A percentile compares a stretch with the other conserved stretches of the same genome.
Conservation (phyloP, 2,329 filamentous ascomycete genomes). For the Botrytis cinerea region DNA sequence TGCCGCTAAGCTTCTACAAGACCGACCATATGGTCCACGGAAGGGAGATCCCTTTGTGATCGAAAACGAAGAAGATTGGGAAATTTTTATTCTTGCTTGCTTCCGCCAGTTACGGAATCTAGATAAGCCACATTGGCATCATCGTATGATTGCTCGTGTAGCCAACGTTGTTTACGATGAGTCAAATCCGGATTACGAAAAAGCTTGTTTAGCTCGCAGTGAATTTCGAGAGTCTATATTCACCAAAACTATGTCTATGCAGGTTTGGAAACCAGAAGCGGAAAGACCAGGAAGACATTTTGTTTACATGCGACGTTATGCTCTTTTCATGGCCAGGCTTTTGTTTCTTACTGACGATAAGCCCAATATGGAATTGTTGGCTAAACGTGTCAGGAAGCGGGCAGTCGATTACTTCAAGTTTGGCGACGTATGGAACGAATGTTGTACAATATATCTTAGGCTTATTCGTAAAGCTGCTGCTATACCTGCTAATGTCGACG, state of each 20-base stretch:
- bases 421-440: conserved; percentile 35
- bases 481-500: conserved; percentile 63
- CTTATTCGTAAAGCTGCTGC: conserved; percentile 58
- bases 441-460: conserved; percentile 41
- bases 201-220: conserved; percentile 58
- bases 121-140: conserved; percentile 76
- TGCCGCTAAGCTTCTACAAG: conserved; percentile 42
- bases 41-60: conserved; percentile 40
- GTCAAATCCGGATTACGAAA: conserved; percentile 46
- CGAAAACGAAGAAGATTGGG: conserved; percentile 53
- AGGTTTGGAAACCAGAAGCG: conserved; percentile 73
- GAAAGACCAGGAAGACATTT: conserved; percentile 72
- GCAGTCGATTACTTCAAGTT: conserved; percentile 52
- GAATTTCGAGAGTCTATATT: conserved; percentile 71
- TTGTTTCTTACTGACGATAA: conserved; percentile 64
- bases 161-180: conserved; percentile 64
- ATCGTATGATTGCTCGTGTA: conserved; percentile 66
- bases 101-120: conserved; percentile 44
- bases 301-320: conserved; percentile 72
- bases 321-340: conserved; percentile 63
- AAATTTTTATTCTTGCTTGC: conserved; percentile 56
- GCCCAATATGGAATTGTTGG: conserved; percentile 60
- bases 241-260: conserved; percentile 71
- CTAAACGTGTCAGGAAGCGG: conserved; percentile 64
- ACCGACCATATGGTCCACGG: conserved; percentile 38